These are phyloP conservation scores for Neoarthrinium moseri DNA, from an alignment of 2,329 filamentous ascomycete genomes.

Conservation along the genomic window DNA sequence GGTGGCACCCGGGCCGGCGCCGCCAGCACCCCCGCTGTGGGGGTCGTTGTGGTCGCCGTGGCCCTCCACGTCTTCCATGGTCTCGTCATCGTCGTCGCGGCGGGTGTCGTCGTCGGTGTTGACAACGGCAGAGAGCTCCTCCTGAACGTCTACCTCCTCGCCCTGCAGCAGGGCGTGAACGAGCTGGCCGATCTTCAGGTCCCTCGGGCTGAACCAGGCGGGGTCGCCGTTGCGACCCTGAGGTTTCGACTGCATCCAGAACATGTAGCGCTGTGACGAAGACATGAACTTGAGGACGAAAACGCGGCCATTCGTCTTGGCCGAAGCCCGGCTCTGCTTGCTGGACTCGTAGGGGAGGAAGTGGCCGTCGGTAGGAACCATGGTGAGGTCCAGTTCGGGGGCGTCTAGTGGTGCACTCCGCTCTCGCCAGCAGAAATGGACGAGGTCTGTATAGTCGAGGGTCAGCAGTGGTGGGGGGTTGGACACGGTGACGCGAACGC, in stretches of 20 bases:
- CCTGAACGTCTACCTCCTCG: conserved; percentile 77
- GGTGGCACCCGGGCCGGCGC: conserved; percentile 82
- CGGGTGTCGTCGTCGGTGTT: conserved; percentile 46
- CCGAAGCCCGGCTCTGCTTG: conserved; percentile 52
- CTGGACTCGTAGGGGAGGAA: conserved; percentile 78
- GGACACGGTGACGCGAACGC: background rate
- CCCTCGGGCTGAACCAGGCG: conserved; percentile 79
- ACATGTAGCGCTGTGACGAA: conserved; percentile 86
- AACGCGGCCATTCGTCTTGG: conserved; percentile 81
- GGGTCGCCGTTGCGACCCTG: conserved; percentile 69
- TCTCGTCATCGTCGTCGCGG: conserved; percentile 67
- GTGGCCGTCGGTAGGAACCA: conserved; percentile 85
- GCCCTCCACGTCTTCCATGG: conserved; percentile 76
- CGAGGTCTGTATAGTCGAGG: conserved; percentile 61
- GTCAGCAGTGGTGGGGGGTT: background rate
- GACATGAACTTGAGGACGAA: conserved; percentile 93
- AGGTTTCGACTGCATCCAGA: conserved; percentile 93
- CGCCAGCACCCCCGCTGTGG: conserved; percentile 66
- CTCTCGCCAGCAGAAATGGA: conserved; percentile 97
- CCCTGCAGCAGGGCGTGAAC: conserved; percentile 84
- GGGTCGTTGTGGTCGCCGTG: conserved; percentile 58
- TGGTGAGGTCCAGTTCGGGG: conserved; percentile 85
- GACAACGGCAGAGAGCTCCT: conserved; percentile 66
- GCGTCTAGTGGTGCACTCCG: conserved; percentile 68
- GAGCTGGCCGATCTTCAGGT: conserved; percentile 83